phyloP scores from a whole-genome alignment of 108 stramenopile genomes.

The Hondaea fermentalgiana region DNA sequence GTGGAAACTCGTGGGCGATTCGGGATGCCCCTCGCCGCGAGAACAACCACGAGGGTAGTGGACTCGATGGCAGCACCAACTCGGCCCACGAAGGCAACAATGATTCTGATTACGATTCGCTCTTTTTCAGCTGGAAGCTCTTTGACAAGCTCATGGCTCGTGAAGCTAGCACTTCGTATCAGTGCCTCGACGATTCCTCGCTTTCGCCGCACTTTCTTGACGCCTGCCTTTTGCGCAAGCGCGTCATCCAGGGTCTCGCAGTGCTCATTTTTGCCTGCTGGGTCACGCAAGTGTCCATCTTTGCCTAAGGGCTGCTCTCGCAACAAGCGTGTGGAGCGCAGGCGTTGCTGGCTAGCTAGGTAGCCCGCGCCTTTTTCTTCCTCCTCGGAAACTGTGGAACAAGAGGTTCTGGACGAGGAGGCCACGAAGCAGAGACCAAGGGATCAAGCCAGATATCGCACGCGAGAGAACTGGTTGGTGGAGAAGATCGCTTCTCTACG shows the following conservation, averaged over 20 bases:
- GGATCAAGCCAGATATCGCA: too few species aligned
- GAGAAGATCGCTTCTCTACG: too few species aligned
- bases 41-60: background rate
- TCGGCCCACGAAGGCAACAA: background rate
- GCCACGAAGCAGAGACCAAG: too few species aligned
- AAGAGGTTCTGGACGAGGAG: too few species aligned
- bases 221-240: background rate
- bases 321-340: too few species aligned
- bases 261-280: background rate
- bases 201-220: background rate
- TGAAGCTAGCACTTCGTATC: background rate
- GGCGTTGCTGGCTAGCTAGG: too few species aligned
- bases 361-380: too few species aligned
- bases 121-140: background rate
- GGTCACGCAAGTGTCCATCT: background rate
- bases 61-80: background rate
- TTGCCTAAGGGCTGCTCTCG: background rate
- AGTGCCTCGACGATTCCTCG: background rate
- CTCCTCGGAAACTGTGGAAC: too few species aligned
- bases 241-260: background rate
- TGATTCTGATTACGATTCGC: background rate
- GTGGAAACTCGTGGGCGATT: background rate
- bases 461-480: too few species aligned
- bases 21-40: background rate
- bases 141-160: background rate